Base-by-base conservation (phyloP, 352 stramenopile species). In the Pythium sukuiense region DNA sequence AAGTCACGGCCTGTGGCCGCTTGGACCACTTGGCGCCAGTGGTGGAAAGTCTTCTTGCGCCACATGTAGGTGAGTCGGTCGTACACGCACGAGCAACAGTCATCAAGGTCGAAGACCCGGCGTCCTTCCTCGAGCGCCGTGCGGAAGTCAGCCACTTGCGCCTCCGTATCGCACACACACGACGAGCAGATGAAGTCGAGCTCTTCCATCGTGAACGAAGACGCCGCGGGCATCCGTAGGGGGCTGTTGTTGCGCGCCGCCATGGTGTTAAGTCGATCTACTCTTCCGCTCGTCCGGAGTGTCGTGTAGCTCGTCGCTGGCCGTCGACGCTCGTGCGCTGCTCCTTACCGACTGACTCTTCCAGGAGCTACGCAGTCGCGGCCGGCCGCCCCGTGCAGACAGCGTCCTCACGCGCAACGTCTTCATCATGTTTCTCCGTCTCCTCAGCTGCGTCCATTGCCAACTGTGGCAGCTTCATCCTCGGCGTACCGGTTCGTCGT, bases 41-140 rank as follows among this genome's bases (percentile, higher is more conserved):
- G 81, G 62, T 89, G 76, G 61, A 92, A 92, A 2, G 75, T 87
- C 69, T 90, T 89, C 73, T 92, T 92, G 61, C 81, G 79, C 73
- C 80, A 85, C 76, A 90, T 83, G 63, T 90, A 89, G 37, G 76
- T 87, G 52, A 90, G 67, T 8, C 83, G 81, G 64, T 90, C 78
- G 62, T 89, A 85, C 7, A 87, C 70, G 49, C 83, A 92, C 18
- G 80, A 73, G 60, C 81, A 92, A 75, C 75, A 88, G 11, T 81
- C 75, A 50, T 86, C 79, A 43, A 76, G 46, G 48, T 74, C 63
- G 6, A 80, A 6, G 0, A 68, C 52, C 13, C 70, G 59, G 13
- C 65, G 63, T 11, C 76, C 69, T 24, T 58, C 68, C 37, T 71
- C 63, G 1, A 81, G 64, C 1, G 59, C 55, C 30, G 72, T 68